Conservation (phyloP, 768 basidiomycete genomes). For the Lenzites betulinus region DNA sequence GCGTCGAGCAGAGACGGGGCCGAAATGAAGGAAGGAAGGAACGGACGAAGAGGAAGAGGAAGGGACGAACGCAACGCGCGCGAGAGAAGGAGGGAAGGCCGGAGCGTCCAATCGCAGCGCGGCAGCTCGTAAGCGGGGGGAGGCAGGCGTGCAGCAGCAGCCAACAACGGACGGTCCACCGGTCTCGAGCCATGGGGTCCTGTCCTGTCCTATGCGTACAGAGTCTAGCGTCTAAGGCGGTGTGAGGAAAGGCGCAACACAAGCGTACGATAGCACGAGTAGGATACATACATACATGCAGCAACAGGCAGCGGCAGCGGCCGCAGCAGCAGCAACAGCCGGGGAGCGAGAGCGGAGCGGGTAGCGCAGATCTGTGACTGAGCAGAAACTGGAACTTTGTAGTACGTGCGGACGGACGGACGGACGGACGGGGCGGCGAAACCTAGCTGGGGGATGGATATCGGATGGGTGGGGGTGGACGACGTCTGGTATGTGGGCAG, state of each 20-base stretch:
- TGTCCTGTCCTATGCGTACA: not conserved
- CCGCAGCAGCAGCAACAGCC: not conserved
- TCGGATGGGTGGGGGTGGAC: not conserved
- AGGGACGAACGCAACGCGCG: not conserved
- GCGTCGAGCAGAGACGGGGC: not conserved
- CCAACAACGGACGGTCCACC: no score
- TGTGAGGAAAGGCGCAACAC: conserved; percentile 3
- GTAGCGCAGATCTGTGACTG: not conserved
- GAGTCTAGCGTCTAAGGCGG: not conserved
- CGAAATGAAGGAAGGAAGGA: not conserved
- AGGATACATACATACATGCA: conserved; percentile 13
- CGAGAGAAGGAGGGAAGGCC: no score
- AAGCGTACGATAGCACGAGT: conserved; percentile 14
- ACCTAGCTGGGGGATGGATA: not conserved
- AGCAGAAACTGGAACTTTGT: not conserved
- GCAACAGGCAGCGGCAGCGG: not conserved
- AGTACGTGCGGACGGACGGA: not conserved
- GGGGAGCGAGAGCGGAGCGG: not conserved
- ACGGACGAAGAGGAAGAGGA: no score
- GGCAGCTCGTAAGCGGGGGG: not conserved
- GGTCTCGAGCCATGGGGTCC: not conserved
- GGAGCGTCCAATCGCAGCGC: conserved; percentile 1
- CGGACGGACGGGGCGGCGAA: not conserved
- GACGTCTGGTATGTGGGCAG: conserved; percentile 7
- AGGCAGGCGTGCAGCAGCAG: not conserved